Evolutionary conservation across 768 basidiomycete genomes (phyloP).

Genomic region (Lyophyllum semitale): DNA sequence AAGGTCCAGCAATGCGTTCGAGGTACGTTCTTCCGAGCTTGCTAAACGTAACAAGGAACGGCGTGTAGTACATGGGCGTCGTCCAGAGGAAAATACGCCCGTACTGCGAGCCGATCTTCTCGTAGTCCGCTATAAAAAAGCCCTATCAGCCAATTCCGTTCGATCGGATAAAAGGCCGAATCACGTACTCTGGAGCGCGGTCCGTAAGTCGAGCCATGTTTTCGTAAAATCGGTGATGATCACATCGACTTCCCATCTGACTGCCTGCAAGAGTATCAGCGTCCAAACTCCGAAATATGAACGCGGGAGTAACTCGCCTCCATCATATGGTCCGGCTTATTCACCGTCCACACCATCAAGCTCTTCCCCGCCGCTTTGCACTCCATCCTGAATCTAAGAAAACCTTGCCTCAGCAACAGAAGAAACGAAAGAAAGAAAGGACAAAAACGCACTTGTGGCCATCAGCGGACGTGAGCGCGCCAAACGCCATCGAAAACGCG

Average conservation of each 20-base stretch:
- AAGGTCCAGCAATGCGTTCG: conserved; percentile 57
- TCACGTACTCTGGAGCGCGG: conserved; percentile 53
- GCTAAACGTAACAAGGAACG: conserved; percentile 35
- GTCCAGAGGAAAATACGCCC: conserved; percentile 79
- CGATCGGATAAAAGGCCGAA: not conserved
- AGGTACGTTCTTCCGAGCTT: conserved; percentile 32
- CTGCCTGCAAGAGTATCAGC: conserved; percentile 48
- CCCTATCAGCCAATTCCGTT: not conserved
- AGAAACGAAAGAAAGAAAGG: not conserved
- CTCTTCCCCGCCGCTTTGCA: conserved; percentile 80
- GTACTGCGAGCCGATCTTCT: conserved; percentile 61
- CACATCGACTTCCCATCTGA: conserved; percentile 76
- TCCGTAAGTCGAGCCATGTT: conserved; percentile 66
- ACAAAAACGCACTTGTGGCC: conserved; percentile 62
- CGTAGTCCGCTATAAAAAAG: conserved; percentile 56
- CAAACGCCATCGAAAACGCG: conserved; percentile 85
- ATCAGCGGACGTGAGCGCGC: conserved; percentile 65
- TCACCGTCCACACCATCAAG: conserved; percentile 97
- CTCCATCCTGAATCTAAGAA: conserved; percentile 71
- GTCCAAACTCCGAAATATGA: not conserved
- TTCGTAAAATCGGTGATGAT: conserved; percentile 79
- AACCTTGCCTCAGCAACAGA: not conserved
- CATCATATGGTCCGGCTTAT: conserved; percentile 86
- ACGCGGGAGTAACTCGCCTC: conserved; percentile 52
- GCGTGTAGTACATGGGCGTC: conserved; percentile 58